Evolutionary conservation across 2,329 filamentous ascomycete species (phyloP).

Genomic region (Aspergillus spinulosporus): DNA sequence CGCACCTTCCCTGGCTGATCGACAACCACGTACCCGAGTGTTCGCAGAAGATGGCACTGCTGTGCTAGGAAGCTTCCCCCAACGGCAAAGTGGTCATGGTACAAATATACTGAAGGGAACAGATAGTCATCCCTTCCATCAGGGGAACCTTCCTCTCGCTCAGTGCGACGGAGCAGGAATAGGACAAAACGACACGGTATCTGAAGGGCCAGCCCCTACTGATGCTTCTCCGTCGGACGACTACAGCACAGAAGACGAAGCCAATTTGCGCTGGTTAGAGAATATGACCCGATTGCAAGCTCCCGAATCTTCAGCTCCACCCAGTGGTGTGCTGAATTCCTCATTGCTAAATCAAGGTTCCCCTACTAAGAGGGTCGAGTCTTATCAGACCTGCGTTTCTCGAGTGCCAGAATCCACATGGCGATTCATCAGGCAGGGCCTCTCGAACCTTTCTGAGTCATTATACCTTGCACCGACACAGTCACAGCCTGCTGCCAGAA

Average conservation of each 20-base stretch:
- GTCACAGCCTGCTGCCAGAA: slow-evolving; percentile 5
- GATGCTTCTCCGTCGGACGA: neutral
- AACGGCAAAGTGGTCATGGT: slow-evolving; percentile 45
- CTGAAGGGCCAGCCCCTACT: neutral
- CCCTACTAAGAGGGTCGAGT: slow-evolving; percentile 8
- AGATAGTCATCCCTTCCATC: slow-evolving; percentile 39
- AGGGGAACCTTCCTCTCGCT: slow-evolving; percentile 28
- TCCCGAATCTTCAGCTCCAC: neutral
- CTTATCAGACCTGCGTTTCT: slow-evolving; percentile 17
- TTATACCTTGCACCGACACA: slow-evolving; percentile 15
- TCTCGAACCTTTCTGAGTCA: neutral
- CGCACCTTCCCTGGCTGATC: slow-evolving; percentile 12
- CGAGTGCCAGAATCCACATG: slow-evolving; percentile 1
- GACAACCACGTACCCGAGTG: slow-evolving; percentile 30
- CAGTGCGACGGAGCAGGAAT: slow-evolving; percentile 12
- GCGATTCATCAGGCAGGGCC: neutral
- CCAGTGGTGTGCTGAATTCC: neutral
- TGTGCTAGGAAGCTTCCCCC: slow-evolving; percentile 43
- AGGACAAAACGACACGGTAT: neutral
- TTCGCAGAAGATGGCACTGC: slow-evolving; percentile 44
- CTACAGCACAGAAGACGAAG: neutral
- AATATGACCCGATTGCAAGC: neutral
- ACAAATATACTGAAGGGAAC: slow-evolving; percentile 32
- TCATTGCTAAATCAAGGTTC: neutral
- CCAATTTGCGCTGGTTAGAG: neutral